Conservation (phyloP, 257 asterid genomes). For the Nicotiana paniculata region DNA sequence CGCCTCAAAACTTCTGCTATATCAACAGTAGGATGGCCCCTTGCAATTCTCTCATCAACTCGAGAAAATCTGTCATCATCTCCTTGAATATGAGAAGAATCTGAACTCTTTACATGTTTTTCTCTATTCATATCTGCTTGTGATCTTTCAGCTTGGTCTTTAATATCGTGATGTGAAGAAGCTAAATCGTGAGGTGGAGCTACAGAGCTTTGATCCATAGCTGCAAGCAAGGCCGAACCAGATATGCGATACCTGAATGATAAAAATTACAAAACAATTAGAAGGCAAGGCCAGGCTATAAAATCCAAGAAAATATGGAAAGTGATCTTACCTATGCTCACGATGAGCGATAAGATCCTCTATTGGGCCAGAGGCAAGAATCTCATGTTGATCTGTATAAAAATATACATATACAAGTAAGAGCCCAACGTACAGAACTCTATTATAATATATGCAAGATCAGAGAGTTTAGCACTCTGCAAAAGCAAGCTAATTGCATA, state of each 20-base stretch:
- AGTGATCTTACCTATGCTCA: slow-evolving; percentile 71
- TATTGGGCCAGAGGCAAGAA: slow-evolving; percentile 96
- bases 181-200: slow-evolving; percentile 43
- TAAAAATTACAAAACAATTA: slow-evolving; percentile 6
- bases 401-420: slow-evolving; percentile 2
- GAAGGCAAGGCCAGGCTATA: neutral
- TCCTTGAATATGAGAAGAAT: slow-evolving; percentile 30
- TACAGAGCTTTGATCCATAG: slow-evolving; percentile 84
- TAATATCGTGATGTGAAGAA: slow-evolving; percentile 42
- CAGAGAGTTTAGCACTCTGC: neutral
- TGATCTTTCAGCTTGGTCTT: slow-evolving; percentile 48
- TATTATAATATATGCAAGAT: neutral
- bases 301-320: slow-evolving; percentile 1
- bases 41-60: slow-evolving; percentile 62
- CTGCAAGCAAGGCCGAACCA: slow-evolving; percentile 89
- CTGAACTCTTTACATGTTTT: slow-evolving; percentile 24
- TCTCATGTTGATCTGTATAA: slow-evolving; percentile 82
- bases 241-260: slow-evolving; percentile 90
- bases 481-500: neutral
- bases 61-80: slow-evolving; percentile 50
- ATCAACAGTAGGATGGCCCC: slow-evolving; percentile 93
- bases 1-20: slow-evolving; percentile 93
- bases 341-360: slow-evolving; percentile 99
- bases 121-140: slow-evolving; percentile 36
- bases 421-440: neutral